These are phyloP conservation scores for Athelia psychrophila DNA, from an alignment of 1,284 basidiomycete species.

Conservation along the genomic window DNA sequence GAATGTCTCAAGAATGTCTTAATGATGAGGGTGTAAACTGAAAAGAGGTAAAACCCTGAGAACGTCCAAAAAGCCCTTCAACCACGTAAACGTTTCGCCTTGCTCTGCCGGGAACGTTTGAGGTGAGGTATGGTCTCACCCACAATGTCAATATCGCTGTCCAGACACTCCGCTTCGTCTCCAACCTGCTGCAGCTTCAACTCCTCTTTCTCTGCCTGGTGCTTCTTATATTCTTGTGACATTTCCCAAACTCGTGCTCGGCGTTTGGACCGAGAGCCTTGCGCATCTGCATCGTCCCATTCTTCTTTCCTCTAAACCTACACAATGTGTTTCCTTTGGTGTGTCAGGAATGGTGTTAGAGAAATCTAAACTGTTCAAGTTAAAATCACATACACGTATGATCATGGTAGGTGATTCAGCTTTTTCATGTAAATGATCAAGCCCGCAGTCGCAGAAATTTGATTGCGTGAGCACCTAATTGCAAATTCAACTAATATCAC, in stretches of 20 bases:
- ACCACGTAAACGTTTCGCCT: neutral
- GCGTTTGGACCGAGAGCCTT: constrained; percentile 32
- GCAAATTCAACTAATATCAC: neutral
- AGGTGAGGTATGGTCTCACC: constrained; percentile 11
- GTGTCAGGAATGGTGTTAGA: no score
- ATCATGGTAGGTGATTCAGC: constrained; percentile 40
- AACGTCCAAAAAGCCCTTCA: neutral
- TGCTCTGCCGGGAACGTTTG: neutral
- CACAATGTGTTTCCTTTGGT: constrained; percentile 25
- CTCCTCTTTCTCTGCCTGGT: constrained; percentile 30
- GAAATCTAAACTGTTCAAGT: neutral
- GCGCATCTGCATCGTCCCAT: constrained; percentile 46
- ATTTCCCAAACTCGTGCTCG: constrained; percentile 29
- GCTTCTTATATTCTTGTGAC: constrained; percentile 40
- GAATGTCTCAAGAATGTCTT: no score
- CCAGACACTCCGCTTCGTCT: constrained; percentile 35
- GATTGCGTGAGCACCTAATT: constrained; percentile 74
- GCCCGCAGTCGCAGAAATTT: constrained; percentile 85
- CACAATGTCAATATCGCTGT: constrained; percentile 45
- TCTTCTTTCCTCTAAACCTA: constrained; percentile 37
- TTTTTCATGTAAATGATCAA: constrained; percentile 75
- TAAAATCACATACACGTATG: constrained; percentile 40
- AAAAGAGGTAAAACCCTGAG: no score
- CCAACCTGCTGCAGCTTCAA: constrained; percentile 24
- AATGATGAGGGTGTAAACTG: no score